phyloP scores from a whole-genome alignment of 2,329 filamentous ascomycete species.

The Penicillium frequentans region DNA sequence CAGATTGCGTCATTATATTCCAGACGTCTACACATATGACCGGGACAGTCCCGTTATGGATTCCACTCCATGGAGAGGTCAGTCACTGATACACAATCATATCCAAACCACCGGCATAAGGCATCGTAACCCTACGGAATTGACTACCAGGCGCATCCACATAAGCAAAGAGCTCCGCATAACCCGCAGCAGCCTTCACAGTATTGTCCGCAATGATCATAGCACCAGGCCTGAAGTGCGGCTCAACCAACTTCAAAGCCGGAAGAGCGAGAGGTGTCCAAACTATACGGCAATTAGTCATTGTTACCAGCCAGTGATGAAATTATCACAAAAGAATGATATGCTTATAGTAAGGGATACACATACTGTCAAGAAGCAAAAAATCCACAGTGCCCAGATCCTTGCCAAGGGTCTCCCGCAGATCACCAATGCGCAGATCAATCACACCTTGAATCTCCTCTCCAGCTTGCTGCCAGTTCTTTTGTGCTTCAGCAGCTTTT shows the following conservation, averaged over 20 bases:
- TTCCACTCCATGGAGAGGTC: too few relatives aligned
- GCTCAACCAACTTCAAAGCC: slow-evolving; percentile 16
- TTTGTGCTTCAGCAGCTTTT: slow-evolving; percentile 55
- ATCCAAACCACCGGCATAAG: slow-evolving; percentile 17
- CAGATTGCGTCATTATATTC: too few relatives aligned
- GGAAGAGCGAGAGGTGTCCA: slow-evolving; percentile 58
- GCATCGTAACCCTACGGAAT: slow-evolving; percentile 19
- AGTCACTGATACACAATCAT: slow-evolving; percentile 21
- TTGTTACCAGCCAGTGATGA: too few relatives aligned
- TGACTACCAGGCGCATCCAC: slow-evolving; percentile 16
- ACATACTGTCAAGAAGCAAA: slow-evolving; percentile 62
- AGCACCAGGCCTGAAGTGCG: slow-evolving; percentile 12
- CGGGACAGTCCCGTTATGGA: too few relatives aligned
- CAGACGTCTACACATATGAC: too few relatives aligned
- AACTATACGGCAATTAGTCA: slow-evolving; percentile 38
- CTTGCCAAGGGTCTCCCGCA: slow-evolving; percentile 56
- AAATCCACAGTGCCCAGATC: slow-evolving; percentile 55
- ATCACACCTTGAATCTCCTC: slow-evolving; percentile 51
- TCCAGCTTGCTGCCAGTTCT: slow-evolving; percentile 56
- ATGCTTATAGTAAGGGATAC: not conserved
- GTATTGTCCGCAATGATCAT: slow-evolving; percentile 21
- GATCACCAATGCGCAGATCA: slow-evolving; percentile 59
- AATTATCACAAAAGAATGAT: too few relatives aligned
- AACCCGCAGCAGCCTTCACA: slow-evolving; percentile 5
- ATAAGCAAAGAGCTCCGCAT: slow-evolving; percentile 18